Percentiles rank a stretch among this genome's conserved stretches.
Conservation (phyloP, 805 yeast genomes). For the Schwanniomyces yamadae region DNA sequence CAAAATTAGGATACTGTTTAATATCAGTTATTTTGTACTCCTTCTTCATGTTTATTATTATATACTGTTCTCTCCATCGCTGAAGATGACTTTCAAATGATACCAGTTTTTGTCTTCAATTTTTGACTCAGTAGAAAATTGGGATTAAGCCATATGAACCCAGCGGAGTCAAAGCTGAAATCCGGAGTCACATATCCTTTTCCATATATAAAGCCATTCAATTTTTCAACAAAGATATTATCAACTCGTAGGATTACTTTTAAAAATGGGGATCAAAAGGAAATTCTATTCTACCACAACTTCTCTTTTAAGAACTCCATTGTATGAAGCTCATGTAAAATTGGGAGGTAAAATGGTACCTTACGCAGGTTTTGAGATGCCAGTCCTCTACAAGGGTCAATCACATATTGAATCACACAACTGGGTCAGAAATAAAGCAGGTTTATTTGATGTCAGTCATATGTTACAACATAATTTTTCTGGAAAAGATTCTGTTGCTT, state of each 20-base stretch:
- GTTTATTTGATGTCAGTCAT: slow-evolving; percentile 94
- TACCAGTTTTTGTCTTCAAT: background rate
- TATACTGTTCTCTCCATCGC: background rate
- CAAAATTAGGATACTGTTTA: slow-evolving; percentile 8
- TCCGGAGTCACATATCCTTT: slow-evolving; percentile 2
- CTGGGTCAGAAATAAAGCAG: slow-evolving; percentile 88
- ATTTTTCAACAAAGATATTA: background rate
- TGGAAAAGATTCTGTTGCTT: slow-evolving; percentile 66
- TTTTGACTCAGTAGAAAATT: background rate
- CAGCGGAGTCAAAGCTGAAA: background rate
- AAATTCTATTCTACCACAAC: slow-evolving; percentile 28
- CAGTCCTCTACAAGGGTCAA: slow-evolving; percentile 82
- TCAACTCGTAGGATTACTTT: no score
- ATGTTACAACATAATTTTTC: slow-evolving; percentile 86
- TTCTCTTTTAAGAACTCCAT: slow-evolving; percentile 62
- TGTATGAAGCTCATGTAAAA: slow-evolving; percentile 74
- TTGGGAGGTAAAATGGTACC: slow-evolving; percentile 91
- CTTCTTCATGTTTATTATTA: slow-evolving; percentile 4
- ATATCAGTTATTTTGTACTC: slow-evolving; percentile 9
- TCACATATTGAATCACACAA: slow-evolving; percentile 89
- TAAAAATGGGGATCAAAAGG: slow-evolving; percentile 4
- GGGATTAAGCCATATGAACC: background rate
- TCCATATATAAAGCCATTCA: background rate
- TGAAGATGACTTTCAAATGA: no score
- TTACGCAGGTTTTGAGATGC: slow-evolving; percentile 96